Evolutionary conservation across 2,329 filamentous ascomycete species (phyloP).

Genomic region (Fusarium papillatum): DNA sequence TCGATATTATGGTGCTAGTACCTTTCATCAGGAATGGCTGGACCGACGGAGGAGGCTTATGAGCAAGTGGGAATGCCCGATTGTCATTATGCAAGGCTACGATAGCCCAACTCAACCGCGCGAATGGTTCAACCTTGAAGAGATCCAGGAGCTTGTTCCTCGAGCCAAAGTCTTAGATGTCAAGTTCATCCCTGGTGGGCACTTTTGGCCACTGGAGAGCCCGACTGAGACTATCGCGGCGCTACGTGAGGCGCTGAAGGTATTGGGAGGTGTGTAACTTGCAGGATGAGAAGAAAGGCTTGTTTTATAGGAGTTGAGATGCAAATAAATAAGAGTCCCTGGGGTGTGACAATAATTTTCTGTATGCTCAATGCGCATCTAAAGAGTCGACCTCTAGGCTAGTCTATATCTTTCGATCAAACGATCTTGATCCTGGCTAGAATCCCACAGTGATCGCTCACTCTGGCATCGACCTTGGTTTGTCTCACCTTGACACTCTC

Average conservation of each 20-base stretch:
- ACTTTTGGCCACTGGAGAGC: neutral
- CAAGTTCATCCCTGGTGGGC: neutral
- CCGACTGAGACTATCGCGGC: neutral
- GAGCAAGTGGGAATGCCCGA: neutral
- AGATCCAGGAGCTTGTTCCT: neutral
- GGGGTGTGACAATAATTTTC: fast-evolving
- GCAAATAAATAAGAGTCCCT: fast-evolving
- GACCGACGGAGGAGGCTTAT: constrained; percentile 2
- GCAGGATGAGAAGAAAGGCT: neutral
- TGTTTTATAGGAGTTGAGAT: too few species aligned
- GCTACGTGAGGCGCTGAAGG: neutral
- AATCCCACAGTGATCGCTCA: constrained; percentile 16
- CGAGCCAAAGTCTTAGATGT: neutral
- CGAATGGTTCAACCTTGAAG: constrained; percentile 1
- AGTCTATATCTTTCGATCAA: neutral
- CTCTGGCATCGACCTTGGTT: neutral
- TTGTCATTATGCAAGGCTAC: constrained; percentile 2
- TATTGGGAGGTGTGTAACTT: neutral
- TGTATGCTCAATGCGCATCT: neutral
- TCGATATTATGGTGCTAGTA: constrained; percentile 4
- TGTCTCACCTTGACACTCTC: neutral
- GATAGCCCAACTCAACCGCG: constrained; percentile 14
- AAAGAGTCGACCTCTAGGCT: neutral
- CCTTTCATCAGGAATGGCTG: constrained; percentile 16
- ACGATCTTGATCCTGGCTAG: constrained; percentile 1